Evolutionary conservation across 2,329 filamentous ascomycete genomes (phyloP).

Genomic region (Xylaria sp.): DNA sequence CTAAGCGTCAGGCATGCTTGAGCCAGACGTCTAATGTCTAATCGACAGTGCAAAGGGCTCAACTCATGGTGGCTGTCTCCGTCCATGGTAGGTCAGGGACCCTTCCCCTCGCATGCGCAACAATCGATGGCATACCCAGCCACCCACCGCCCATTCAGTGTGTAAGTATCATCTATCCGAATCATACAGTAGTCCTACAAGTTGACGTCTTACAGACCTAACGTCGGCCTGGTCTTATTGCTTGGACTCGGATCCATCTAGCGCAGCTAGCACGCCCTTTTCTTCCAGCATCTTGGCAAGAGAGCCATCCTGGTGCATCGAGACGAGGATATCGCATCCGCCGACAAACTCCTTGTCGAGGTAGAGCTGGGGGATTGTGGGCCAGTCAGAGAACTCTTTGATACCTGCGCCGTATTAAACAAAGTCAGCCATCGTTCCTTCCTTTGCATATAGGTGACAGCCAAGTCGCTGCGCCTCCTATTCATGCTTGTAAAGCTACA

Average conservation of each 20-base stretch:
- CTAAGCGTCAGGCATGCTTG: background rate
- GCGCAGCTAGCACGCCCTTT: conserved; percentile 78
- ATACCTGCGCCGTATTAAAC: conserved; percentile 63
- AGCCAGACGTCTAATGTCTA: background rate
- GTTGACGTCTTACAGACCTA: conserved; percentile 12
- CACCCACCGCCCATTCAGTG: background rate
- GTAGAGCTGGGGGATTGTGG: conserved; percentile 96
- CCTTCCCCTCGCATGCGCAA: background rate
- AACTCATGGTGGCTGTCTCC: background rate
- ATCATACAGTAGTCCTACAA: conserved; percentile 10
- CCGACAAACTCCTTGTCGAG: conserved; percentile 94
- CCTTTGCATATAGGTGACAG: background rate
- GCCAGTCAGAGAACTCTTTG: conserved; percentile 99
- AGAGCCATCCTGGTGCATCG: conserved; percentile 96
- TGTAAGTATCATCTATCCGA: conserved; percentile 20
- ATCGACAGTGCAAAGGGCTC: background rate
- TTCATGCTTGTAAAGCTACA: conserved; percentile 20
- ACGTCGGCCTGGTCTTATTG: conserved; percentile 39
- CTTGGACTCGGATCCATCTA: conserved; percentile 49
- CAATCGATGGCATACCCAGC: background rate
- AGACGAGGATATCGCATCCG: conserved; percentile 95
- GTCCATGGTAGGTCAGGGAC: background rate
- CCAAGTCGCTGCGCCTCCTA: too few species aligned
- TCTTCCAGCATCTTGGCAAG: conserved; percentile 89
- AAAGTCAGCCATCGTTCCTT: conserved; percentile 5